Percentiles rank a stretch among this genome's conserved stretches.
Evolutionary conservation across 192 early-diverging fungal genomes (phyloP).

Genomic region (Phlyctochytrium arcticum): DNA sequence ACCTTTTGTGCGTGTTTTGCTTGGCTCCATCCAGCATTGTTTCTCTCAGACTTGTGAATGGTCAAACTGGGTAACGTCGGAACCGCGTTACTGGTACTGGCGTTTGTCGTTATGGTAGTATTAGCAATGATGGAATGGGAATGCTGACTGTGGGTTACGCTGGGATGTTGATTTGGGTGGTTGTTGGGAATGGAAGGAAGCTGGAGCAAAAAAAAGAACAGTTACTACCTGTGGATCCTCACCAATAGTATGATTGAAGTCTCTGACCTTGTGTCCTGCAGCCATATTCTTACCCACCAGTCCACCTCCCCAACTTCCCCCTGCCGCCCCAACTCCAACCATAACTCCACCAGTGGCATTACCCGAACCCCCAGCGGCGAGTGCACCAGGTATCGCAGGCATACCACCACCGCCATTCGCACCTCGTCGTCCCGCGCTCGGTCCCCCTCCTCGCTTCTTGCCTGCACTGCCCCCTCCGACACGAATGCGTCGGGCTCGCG

Average conservation of each 20-base stretch:
- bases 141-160: too few relatives aligned
- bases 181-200: background rate
- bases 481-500: background rate
- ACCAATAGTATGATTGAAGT: background rate
- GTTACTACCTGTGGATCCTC: background rate
- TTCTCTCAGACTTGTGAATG: too few relatives aligned
- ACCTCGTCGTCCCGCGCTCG: background rate
- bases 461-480: background rate
- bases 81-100: too few relatives aligned
- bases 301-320: background rate
- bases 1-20: too few relatives aligned
- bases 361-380: too few relatives aligned
- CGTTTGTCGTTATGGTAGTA: too few relatives aligned
- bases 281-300: slow-evolving; percentile 18
- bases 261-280: background rate
- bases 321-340: background rate
- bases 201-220: background rate
- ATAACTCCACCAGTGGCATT: too few relatives aligned
- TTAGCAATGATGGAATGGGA: too few relatives aligned
- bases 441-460: background rate
- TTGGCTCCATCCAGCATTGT: too few relatives aligned
- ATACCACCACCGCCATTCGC: background rate
- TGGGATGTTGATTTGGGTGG: too few relatives aligned
- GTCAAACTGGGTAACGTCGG: too few relatives aligned
- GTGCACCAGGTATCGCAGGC: background rate